phyloP scores from a whole-genome alignment of 225 moss, liverwort and hornwort species.

The Marchantia polymorpha region DNA sequence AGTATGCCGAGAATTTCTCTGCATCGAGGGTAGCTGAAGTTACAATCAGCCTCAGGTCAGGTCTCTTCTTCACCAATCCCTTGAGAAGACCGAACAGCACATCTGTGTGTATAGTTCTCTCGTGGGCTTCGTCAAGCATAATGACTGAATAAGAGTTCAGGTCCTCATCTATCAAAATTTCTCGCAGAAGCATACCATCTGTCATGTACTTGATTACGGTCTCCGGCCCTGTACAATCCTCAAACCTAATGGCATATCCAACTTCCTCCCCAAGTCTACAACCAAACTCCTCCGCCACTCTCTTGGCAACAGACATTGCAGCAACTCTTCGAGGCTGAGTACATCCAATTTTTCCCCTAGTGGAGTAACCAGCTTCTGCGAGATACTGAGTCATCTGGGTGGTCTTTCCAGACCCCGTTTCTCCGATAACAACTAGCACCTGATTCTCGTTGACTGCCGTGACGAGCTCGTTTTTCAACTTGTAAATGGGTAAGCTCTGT shows the following conservation, averaged over 20 bases:
- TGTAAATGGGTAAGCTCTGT: conserved; percentile 84
- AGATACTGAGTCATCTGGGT: conserved; percentile 99
- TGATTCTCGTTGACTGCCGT: conserved; percentile 86
- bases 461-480: conserved; percentile 83
- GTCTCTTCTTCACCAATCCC: conserved; percentile 75
- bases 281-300: conserved; percentile 95
- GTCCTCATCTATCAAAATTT: conserved; percentile 78
- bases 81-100: conserved; percentile 92
- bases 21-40: conserved; percentile 97
- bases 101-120: conserved; percentile 88
- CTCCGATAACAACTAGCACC: conserved; percentile 92
- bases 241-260: conserved; percentile 90
- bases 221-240: conserved; percentile 94
- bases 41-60: conserved; percentile 88
- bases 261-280: conserved; percentile 97
- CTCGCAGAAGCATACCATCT: conserved; percentile 85
- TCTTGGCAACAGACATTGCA: conserved; percentile 95
- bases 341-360: conserved; percentile 88
- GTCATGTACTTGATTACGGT: conserved; percentile 99
- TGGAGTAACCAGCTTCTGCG: conserved; percentile 91
- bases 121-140: conserved; percentile 98
- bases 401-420: conserved; percentile 95
- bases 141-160: conserved; percentile 80
- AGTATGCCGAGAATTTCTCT: conserved; percentile 95
- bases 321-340: conserved; percentile 92